Conservation (phyloP, 208 protist genomes). For the Crithidia fasciculata region DNA sequence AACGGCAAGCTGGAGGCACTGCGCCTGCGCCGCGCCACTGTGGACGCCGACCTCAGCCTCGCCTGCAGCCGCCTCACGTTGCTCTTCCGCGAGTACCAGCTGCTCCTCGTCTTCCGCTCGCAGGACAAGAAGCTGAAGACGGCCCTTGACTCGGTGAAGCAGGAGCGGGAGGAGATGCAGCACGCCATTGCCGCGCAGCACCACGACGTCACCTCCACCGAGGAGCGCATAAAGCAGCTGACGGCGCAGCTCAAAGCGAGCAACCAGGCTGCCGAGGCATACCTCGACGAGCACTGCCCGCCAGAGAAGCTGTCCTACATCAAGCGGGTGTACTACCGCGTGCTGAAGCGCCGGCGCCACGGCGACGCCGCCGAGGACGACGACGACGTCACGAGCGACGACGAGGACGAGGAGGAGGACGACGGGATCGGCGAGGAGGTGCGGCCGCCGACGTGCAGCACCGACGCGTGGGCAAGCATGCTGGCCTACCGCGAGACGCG, state of each 20-base stretch:
- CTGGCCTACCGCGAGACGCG: slow-evolving; percentile 89
- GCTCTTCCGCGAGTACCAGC: slow-evolving; percentile 94
- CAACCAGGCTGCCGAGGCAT: slow-evolving; percentile 82
- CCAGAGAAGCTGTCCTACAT: slow-evolving; percentile 78
- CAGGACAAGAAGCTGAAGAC: slow-evolving; percentile 78
- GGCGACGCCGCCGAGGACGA: slow-evolving; percentile 74
- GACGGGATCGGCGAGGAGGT: slow-evolving; percentile 92
- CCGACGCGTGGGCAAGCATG: slow-evolving; percentile 85
- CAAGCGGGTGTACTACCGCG: slow-evolving; percentile 92
- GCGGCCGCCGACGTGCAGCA: slow-evolving; percentile 89
- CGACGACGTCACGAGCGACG: slow-evolving; percentile 87
- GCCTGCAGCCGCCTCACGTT: slow-evolving; percentile 92
- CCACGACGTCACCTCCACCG: slow-evolving; percentile 43
- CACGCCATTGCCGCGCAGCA: slow-evolving; percentile 71
- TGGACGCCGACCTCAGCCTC: slow-evolving; percentile 95
- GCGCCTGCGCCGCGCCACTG: slow-evolving; percentile 74
- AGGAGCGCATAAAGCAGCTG: slow-evolving; percentile 62
- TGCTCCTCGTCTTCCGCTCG: slow-evolving; percentile 95
- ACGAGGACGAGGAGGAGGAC: slow-evolving; percentile 87
- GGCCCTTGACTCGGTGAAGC: slow-evolving; percentile 59
- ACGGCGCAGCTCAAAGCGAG: slow-evolving; percentile 73
- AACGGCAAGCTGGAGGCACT: slow-evolving; percentile 83
- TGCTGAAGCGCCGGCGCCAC: slow-evolving; percentile 89
- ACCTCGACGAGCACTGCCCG: slow-evolving; percentile 81
- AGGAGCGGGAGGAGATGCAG: slow-evolving; percentile 69